phyloP scores from a whole-genome alignment of 2,329 filamentous ascomycete species.

The Fusarium neocosmosporiellum region DNA sequence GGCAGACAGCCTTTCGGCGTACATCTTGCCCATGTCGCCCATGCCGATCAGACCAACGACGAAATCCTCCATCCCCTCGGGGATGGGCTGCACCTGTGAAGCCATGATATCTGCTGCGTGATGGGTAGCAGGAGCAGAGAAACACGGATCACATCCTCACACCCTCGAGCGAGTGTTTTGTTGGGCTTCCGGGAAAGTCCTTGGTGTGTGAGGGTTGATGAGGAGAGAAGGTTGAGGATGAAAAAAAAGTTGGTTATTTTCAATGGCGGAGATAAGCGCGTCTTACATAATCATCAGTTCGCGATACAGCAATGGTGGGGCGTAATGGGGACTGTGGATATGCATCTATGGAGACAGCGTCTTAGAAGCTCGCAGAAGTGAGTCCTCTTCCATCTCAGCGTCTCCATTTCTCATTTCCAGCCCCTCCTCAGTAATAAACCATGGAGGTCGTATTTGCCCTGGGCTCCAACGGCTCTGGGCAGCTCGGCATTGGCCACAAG shows the following conservation, averaged over 20 bases:
- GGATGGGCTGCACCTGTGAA: conserved; percentile 43
- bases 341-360: conserved; percentile 35
- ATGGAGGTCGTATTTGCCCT: conserved; percentile 73
- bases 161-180: conserved; percentile 24
- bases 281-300: conserved; percentile 37
- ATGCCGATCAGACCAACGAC: conserved; percentile 96
- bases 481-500: conserved; percentile 76
- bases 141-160: conserved; percentile 44
- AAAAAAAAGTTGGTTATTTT: conserved; percentile 42
- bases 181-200: conserved; percentile 9
- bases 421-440: background rate
- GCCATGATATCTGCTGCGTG: conserved; percentile 47
- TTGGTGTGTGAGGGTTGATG: conserved; percentile 30
- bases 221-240: conserved; percentile 17
- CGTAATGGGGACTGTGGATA: conserved; percentile 4
- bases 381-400: conserved; percentile 2
- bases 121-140: conserved; percentile 36
- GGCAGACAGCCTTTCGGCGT: conserved; percentile 85
- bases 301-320: conserved; percentile 39
- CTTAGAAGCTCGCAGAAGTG: conserved; percentile 24
- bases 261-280: conserved; percentile 33
- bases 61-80: conserved; percentile 71
- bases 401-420: conserved; percentile 13
- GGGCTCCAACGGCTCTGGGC: conserved; percentile 82
- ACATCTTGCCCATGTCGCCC: conserved; percentile 99